A percentile compares a stretch with the other conserved stretches of the same genome.
These are phyloP conservation scores for Quercus cerris DNA, from an alignment of 306 rosid genomes.

Conservation along the genomic window DNA sequence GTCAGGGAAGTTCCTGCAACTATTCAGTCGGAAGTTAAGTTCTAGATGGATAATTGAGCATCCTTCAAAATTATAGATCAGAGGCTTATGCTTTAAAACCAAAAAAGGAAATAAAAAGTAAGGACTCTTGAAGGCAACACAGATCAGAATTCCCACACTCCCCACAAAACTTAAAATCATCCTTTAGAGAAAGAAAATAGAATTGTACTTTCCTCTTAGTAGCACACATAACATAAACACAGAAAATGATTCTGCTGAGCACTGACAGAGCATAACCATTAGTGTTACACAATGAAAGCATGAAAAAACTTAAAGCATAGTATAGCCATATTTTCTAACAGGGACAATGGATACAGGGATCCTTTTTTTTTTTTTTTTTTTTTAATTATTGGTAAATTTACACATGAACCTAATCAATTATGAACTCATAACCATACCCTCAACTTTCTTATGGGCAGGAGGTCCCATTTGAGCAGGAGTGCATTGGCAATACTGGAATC, in stretches of 20 bases:
- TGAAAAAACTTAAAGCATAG: neutral
- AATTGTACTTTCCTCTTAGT: neutral
- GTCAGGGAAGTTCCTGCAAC: neutral
- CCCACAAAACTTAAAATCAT: neutral
- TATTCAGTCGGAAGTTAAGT: neutral
- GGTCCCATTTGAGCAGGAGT: no score
- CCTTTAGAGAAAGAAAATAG: neutral
- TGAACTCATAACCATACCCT: no score
- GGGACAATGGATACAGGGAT: neutral
- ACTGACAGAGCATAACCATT: neutral
- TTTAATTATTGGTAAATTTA: no score
- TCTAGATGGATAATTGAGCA: neutral
- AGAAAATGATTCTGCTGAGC: neutral
- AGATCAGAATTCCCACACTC: neutral
- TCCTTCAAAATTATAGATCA: neutral
- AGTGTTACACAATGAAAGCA: neutral
- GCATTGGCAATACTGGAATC: neutral
- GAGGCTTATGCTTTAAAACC: neutral
- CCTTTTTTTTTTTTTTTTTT: no score
- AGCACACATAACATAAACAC: no score
- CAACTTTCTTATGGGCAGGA: no score
- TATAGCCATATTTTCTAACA: neutral
- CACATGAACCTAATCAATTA: no score
- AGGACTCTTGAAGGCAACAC: neutral
- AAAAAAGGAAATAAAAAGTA: neutral